A percentile compares a stretch with the other conserved stretches of the same genome.
Conservation (phyloP, 2,329 filamentous ascomycete genomes). For the Cordyceps fumosorosea region DNA sequence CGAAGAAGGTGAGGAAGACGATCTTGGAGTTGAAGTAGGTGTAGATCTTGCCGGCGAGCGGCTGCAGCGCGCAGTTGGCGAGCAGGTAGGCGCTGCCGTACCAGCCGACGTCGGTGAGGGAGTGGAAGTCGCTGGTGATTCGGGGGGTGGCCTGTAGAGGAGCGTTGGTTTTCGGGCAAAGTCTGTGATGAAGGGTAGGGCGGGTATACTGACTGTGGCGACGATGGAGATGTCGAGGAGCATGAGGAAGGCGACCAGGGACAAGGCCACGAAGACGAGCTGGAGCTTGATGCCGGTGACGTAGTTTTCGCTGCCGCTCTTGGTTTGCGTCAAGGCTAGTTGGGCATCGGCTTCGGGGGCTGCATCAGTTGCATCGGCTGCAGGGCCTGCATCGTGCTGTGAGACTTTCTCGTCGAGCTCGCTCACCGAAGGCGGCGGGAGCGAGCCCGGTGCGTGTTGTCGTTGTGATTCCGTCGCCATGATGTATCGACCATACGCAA, state of each 20-base stretch:
- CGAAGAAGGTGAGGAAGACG: slow-evolving; percentile 26
- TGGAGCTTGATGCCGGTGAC: slow-evolving; percentile 25
- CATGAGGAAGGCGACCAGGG: slow-evolving; percentile 22
- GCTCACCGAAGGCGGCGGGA: no score
- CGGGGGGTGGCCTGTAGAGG: slow-evolving; percentile 31
- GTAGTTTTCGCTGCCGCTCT: slow-evolving; percentile 9
- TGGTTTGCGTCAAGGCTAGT: not conserved
- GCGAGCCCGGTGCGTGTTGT: no score
- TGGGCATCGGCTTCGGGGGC: not conserved
- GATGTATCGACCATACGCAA: no score
- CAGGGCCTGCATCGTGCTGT: no score
- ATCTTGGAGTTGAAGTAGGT: slow-evolving; percentile 31
- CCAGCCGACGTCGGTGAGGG: slow-evolving; percentile 49
- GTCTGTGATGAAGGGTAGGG: no score
- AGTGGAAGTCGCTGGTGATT: slow-evolving; percentile 45
- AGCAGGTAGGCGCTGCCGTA: slow-evolving; percentile 46
- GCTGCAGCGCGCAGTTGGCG: slow-evolving; percentile 42
- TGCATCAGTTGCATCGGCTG: no score
- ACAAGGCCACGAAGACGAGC: slow-evolving; percentile 31
- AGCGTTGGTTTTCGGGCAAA: no score
- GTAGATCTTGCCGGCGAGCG: slow-evolving; percentile 46
- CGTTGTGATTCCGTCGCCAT: no score
- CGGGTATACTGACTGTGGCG: no score
- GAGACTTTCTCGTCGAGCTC: no score
- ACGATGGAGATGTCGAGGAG: no score